These are phyloP conservation scores for Sporothrix brasiliensis DNA, from an alignment of 2,329 filamentous ascomycete species.

Conservation along the genomic window DNA sequence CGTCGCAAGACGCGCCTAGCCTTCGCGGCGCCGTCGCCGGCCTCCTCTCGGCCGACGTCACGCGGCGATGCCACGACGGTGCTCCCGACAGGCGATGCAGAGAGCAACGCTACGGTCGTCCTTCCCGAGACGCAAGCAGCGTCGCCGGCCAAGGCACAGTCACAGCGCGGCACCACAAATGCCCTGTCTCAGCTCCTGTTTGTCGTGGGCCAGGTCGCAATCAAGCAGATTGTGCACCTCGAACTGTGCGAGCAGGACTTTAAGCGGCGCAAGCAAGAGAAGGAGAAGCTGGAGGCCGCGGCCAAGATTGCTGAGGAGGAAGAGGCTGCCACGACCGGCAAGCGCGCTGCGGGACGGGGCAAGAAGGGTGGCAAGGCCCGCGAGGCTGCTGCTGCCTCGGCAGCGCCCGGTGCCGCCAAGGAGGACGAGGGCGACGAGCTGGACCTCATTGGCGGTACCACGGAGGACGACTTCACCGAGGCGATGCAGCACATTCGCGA, in stretches of 20 bases:
- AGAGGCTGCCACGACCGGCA: constrained; percentile 29
- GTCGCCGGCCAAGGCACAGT: constrained; percentile 7
- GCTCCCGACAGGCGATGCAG: constrained; percentile 36
- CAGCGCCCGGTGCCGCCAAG: constrained; percentile 49
- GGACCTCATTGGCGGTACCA: constrained; percentile 94
- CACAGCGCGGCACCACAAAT: constrained; percentile 16
- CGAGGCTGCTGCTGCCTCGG: constrained; percentile 32
- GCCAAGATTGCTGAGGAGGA: constrained; percentile 48
- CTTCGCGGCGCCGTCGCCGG: constrained; percentile 56
- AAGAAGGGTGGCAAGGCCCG: constrained; percentile 36
- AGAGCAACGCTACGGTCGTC: constrained; percentile 48
- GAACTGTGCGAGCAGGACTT: constrained; percentile 98
- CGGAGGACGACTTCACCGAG: constrained; percentile 89
- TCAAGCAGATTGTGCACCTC: constrained; percentile 98
- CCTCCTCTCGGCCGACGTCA: constrained; percentile 54
- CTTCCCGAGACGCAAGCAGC: constrained; percentile 51
- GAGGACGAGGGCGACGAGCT: constrained; percentile 80
- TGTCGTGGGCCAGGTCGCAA: constrained; percentile 92
- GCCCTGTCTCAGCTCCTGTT: constrained; percentile 89
- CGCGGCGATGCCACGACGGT: constrained; percentile 46
- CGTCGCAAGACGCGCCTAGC: constrained; percentile 83
- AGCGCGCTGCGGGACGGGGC: constrained; percentile 40
- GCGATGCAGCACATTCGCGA: constrained; percentile 84
- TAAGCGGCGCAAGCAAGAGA: constrained; percentile 90
- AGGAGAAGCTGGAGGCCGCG: constrained; percentile 67